Percentiles rank a stretch among this genome's conserved stretches.
Conservation (phyloP, 148 eudicot species). For the Rhododendron mucronatum region DNA sequence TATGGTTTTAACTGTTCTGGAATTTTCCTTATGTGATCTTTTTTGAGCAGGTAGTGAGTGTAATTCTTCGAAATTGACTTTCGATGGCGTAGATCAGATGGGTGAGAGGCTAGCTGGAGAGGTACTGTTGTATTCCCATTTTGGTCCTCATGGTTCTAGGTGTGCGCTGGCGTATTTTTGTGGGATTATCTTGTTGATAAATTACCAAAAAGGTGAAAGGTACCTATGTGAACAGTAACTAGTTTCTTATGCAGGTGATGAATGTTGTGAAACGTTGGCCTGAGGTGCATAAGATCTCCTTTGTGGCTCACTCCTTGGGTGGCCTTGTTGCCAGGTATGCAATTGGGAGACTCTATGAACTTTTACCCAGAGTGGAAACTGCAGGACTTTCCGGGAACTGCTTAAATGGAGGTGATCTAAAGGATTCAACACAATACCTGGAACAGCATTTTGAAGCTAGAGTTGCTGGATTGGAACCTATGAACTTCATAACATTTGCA, state of each 20-base stretch:
- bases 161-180: neutral
- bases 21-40: neutral
- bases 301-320: conserved; percentile 86
- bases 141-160: conserved; percentile 7
- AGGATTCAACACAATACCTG: conserved; percentile 11
- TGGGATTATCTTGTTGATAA: neutral
- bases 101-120: conserved; percentile 89
- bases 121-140: conserved; percentile 50
- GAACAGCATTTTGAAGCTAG: conserved; percentile 33
- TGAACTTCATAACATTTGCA: conserved; percentile 88
- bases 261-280: conserved; percentile 59
- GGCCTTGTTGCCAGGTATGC: conserved; percentile 94
- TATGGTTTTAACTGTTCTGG: neutral
- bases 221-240: neutral
- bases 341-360: conserved; percentile 62
- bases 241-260: conserved; percentile 53
- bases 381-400: conserved; percentile 16
- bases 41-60: conserved; percentile 65
- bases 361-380: conserved; percentile 12
- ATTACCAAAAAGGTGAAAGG: neutral
- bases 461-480: conserved; percentile 76
- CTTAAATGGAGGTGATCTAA: conserved; percentile 21
- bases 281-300: conserved; percentile 69
- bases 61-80: conserved; percentile 73
- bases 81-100: conserved; percentile 91